Evolutionary conservation across 2,329 filamentous ascomycete species (phyloP), one percentile per base, ranked within the genome.

Genomic region (Ceratocystis variospora): DNA sequence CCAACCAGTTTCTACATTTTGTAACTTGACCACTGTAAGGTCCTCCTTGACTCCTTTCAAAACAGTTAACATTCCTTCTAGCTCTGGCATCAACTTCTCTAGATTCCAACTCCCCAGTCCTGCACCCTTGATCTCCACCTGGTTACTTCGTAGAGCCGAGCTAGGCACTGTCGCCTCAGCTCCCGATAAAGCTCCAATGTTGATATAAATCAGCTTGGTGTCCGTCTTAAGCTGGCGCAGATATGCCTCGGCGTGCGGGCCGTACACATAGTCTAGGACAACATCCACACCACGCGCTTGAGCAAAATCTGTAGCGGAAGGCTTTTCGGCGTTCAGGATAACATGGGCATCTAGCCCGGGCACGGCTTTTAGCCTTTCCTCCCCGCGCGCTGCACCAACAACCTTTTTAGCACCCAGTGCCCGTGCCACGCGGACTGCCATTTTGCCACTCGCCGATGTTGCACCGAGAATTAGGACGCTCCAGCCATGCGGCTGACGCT

Each of bases 261-360:
- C 82, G 72, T 81, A 84, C 6, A 85, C 73, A 70, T 83, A 85
- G 70, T 85, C 82, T 1, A 85, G 73, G 2, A 85, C 76, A 2
- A 84, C 75, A 68, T 85, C 81, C 41, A 78, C 78, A 45, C 78
- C 76, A 1, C 75, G 77, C 0, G 79, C 66, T 12, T 5, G 17
- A 17, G 59, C 41, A 57, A 63, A 64, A 19, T 68, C 8, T 25
- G 37, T 19, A 15, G 10, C 2, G 8, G 28, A 46, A 7, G 37
- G 31, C 17, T 19, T n/a, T 48, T 50, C 31, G 1, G 19, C 44
- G 3, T 31, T 37, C n/a, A 66, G 48, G 5, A 57, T 25, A 17
- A 63, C 55, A 1, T 25, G 45, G 5, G 2, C 61, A 15, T 66
- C 59, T 2, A 66, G 73, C 61, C 79, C 79, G 1, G 17, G 12